Evolutionary conservation across 768 basidiomycete species (phyloP), one percentile per base, ranked within the genome.

Genomic region (Podaxis rugospora): DNA sequence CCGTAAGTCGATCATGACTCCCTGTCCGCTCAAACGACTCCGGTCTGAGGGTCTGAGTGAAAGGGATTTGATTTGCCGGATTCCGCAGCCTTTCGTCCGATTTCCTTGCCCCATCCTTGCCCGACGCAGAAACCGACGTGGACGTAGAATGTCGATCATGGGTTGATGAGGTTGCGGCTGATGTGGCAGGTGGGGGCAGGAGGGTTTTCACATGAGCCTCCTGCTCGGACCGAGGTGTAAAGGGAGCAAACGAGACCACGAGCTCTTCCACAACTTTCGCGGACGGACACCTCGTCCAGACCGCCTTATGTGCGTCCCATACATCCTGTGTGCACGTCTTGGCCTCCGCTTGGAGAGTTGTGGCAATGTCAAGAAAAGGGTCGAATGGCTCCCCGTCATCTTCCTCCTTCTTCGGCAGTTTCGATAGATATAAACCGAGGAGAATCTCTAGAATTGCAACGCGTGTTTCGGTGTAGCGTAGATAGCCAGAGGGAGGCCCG

Each of bases 401-500:
- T n/a, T 62, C 60, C n/a, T 62, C 37, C 32, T 51, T 46, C 51
- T 61, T 61, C 4, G 59, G 64, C 47, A 51, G 47, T 57, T 55
- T 62, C 44, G 58, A 69, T 52, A 61, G 50, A 42, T 61, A 68
- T n/a, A 70, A 62, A 28, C 71, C 71, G 3, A 72, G 61, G 44
- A 72, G 64, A 35, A 69, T 70, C 47, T 72, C 70, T 42, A 72
- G 65, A 11, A 72, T 55, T 18, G 66, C 59, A 10, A 72, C 68
- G 13, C 71, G 65, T 2, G 70, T 72, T 62, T 72, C 71, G 6
- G 66, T 71, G 55, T 69, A 68, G 4, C 67, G 66, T 44, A 72
- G 62, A 56, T 72, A 72, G 4, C 71, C 71, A 18, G 70, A 71
- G 3, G 71, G 71, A 4, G 71, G 71, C 5, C 71, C 71, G 10